Base-by-base conservation (phyloP, 1,284 basidiomycete species). In the Paramarasmius palmivorus region DNA sequence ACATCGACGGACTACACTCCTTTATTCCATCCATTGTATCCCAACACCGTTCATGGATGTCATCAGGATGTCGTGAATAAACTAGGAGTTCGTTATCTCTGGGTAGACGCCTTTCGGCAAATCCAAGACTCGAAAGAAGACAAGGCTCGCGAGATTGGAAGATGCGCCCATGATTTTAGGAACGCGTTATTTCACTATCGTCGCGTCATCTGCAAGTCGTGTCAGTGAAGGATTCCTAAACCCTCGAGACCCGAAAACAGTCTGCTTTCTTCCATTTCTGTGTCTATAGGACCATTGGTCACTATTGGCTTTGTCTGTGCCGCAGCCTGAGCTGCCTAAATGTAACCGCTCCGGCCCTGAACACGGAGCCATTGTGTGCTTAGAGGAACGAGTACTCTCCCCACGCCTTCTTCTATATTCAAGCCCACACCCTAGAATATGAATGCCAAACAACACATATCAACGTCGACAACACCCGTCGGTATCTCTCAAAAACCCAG, bases 91-190 rank as follows among this genome's bases (percentile, higher is more conserved):
- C 54, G 46, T 12, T 58, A 51, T 44, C 55, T 58, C 34, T 58
- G 57, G 57, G 37, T 54, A 8, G 57, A 58, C 38, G 46, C 57
- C 17, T 47, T 53, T 15, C 56, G 57, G 32, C 56, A 56, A 20
- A 32, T 58, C 10, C 55, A 56, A 39, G 57, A 58, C 51, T 49
- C 40, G 9, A 38, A 29, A 4, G 19, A 50, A 20, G 57, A 58
- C 37, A 58, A 58, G 29, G 29, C 37, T 15, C 50, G 42, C 34
- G 50, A 58, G 44, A 50, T 58, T 20, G 42, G 19, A 37, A 48
- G 9, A 58, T 58, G 54, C 54, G 54, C 14, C 12, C 32, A 12
- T 50, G 50, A 29, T n/a, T 58, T 53, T 49, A 39, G 36, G 10
- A 45, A 58, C 39, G 45, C 57, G 19, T n/a, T 58, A 53, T 41